Evolutionary conservation across 305 asterid genomes (phyloP).

Genomic region (Solanum chacoense): DNA sequence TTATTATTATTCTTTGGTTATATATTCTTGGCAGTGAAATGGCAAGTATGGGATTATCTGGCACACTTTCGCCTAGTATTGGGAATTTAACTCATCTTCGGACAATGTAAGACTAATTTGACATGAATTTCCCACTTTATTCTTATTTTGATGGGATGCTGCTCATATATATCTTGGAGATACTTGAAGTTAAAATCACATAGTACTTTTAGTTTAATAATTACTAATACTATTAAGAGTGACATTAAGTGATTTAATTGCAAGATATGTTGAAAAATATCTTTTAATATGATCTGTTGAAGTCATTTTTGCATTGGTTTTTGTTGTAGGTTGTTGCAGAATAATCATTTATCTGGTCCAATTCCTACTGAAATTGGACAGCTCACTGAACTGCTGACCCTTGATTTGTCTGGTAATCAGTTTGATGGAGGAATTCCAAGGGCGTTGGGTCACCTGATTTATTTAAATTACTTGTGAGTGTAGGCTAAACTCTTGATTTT

Average conservation of each 20-base stretch:
- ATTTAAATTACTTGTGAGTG: constrained; percentile 58
- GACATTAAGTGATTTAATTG: background rate
- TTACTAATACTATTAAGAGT: background rate
- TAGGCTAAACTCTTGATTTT: background rate
- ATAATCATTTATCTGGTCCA: constrained; percentile 54
- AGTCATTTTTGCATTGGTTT: background rate
- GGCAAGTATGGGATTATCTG: constrained; percentile 70
- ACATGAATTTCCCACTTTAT: background rate
- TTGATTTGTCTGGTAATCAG: constrained; percentile 75
- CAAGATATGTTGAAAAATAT: background rate
- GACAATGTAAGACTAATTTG: constrained; percentile 27
- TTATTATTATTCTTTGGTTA: background rate
- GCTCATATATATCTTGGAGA: background rate
- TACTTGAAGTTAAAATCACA: background rate
- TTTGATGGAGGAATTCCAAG: constrained; percentile 69
- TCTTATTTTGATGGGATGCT: background rate
- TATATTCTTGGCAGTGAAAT: constrained; percentile 51
- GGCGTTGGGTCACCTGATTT: constrained; percentile 47
- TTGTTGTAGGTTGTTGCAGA: constrained; percentile 58
- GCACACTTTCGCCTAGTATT: constrained; percentile 66
- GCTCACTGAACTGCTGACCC: constrained; percentile 59
- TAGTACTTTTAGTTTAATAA: background rate
- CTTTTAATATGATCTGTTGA: background rate
- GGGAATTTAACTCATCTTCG: constrained; percentile 74
- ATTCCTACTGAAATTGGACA: constrained; percentile 69